Conservation (phyloP, 345 rosid species). For the Hibiscus trionum region DNA sequence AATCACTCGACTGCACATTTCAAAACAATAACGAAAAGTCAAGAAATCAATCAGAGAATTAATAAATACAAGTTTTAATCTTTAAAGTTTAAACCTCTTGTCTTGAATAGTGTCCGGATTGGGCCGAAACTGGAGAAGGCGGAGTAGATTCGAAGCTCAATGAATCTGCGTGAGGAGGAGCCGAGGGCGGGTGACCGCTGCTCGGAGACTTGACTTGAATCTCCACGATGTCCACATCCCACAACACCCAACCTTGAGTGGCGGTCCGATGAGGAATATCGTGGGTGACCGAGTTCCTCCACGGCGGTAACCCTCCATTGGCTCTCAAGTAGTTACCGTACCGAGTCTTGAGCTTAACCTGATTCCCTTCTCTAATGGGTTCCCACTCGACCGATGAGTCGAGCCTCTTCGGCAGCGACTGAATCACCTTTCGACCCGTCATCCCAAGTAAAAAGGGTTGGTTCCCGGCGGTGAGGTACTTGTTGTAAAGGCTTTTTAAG, state of each 20-base stretch:
- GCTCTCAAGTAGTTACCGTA: not conserved
- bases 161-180: not conserved
- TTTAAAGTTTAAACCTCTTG: not conserved
- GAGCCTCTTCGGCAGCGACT: not conserved
- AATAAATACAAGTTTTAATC: not conserved
- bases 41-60: not conserved
- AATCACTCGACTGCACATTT: not conserved
- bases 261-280: not conserved
- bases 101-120: not conserved
- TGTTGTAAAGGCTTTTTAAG: not conserved
- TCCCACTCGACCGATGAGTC: not conserved
- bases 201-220: not conserved
- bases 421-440: not conserved
- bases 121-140: not conserved
- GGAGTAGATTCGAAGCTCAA: not conserved
- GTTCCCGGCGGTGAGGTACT: not conserved
- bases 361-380: not conserved
- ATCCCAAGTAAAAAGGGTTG: not conserved
- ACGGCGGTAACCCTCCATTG: not conserved
- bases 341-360: not conserved
- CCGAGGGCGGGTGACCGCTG: not conserved
- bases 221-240: not conserved
- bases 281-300: not conserved
- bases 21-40: not conserved
- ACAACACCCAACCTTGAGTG: not conserved